phyloP scores from a whole-genome alignment of 148 eudicot species.

The Drosera capensis region DNA sequence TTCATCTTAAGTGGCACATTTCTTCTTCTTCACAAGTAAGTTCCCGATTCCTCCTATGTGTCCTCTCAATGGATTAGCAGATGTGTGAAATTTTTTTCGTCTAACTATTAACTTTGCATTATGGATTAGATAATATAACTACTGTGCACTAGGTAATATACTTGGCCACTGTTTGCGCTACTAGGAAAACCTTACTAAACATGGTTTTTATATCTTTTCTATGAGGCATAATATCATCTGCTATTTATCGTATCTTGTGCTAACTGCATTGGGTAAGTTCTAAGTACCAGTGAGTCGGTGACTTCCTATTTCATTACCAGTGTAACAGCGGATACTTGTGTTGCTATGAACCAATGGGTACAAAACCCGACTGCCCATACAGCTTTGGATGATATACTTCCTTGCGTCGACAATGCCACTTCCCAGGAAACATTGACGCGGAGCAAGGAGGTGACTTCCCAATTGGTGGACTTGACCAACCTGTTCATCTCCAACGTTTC shows the following conservation, averaged over 20 bases:
- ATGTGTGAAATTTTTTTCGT: too few relatives aligned
- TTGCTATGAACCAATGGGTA: slow-evolving; percentile 79
- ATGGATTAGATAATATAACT: too few relatives aligned
- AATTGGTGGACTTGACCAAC: slow-evolving; percentile 53
- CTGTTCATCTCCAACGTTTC: slow-evolving; percentile 67
- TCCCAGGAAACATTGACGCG: slow-evolving; percentile 60
- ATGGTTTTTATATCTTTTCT: too few relatives aligned
- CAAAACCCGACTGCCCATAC: slow-evolving; percentile 68
- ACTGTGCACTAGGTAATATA: too few relatives aligned
- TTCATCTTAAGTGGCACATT: slow-evolving; percentile 68
- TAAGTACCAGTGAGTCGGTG: too few relatives aligned
- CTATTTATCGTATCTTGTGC: too few relatives aligned
- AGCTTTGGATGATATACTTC: slow-evolving; percentile 76
- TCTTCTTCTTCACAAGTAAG: slow-evolving; percentile 87
- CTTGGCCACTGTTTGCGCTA: too few relatives aligned
- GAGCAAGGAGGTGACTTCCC: slow-evolving; percentile 76
- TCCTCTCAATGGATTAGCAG: too few relatives aligned
- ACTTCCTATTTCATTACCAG: slow-evolving; percentile 10
- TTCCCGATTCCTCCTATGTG: slow-evolving; percentile 1
- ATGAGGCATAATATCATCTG: too few relatives aligned
- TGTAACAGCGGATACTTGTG: slow-evolving; percentile 70
- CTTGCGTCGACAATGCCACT: slow-evolving; percentile 76
- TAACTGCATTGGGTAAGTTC: neutral
- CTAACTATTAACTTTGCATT: too few relatives aligned
- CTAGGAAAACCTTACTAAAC: too few relatives aligned